Percentiles rank a stretch among this genome's conserved stretches.
phyloP scores from a whole-genome alignment of 75 land plant species.

The Sequoia sempervirens region DNA sequence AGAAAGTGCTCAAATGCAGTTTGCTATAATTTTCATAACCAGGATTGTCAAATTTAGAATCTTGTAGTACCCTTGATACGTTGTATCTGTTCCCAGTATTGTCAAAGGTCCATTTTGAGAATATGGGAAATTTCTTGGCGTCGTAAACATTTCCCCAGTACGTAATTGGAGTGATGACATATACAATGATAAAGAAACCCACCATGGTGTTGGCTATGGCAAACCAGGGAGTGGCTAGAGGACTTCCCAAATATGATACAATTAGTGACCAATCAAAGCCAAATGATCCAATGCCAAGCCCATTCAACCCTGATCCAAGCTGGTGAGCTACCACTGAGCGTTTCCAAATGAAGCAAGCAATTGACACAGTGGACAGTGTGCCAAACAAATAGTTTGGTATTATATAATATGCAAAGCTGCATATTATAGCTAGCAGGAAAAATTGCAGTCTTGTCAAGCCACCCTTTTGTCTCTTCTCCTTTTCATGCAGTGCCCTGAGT shows the following conservation, averaged over 20 bases:
- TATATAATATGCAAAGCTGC: conserved; percentile 34
- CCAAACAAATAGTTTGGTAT: conserved; percentile 30
- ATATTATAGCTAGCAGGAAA: conserved; percentile 21
- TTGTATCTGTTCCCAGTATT: conserved; percentile 31
- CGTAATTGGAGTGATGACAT: conserved; percentile 15
- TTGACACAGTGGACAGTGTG: conserved; percentile 20
- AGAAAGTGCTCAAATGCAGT: conserved; percentile 57
- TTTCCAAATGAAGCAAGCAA: conserved; percentile 39
- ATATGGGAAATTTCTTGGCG: conserved; percentile 28
- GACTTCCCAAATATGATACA: conserved; percentile 1
- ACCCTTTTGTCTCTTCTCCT: conserved; percentile 25
- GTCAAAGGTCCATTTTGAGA: background rate
- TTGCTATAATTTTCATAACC: conserved; percentile 33
- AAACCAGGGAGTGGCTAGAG: conserved; percentile 20
- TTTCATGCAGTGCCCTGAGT: conserved; percentile 36
- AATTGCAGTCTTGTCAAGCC: conserved; percentile 32
- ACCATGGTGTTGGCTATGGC: conserved; percentile 20
- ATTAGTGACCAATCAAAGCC: conserved; percentile 31
- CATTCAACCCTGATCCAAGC: conserved; percentile 33
- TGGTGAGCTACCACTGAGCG: conserved; percentile 27
- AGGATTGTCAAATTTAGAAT: conserved; percentile 25
- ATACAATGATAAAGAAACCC: conserved; percentile 14
- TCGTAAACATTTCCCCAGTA: conserved; percentile 19
- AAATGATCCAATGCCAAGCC: conserved; percentile 37
- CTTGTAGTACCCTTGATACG: conserved; percentile 18